phyloP scores from a whole-genome alignment of 805 yeast species.

The Huiozyma naganishii region DNA sequence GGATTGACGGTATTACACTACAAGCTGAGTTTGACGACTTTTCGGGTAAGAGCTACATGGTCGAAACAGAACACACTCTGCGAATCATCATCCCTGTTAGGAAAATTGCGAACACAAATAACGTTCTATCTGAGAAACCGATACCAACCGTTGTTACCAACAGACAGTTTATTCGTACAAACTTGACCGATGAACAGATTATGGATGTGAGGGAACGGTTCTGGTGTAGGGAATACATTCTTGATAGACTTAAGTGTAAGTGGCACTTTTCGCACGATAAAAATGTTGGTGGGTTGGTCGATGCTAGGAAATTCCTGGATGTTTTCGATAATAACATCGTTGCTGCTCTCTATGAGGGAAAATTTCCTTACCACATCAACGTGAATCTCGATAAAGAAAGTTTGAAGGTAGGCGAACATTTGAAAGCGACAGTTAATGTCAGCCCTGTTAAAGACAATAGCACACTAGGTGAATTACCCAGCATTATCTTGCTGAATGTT shows the following conservation, averaged over 20 bases:
- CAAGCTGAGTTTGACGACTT: constrained; percentile 28
- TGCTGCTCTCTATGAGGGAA: constrained; percentile 14
- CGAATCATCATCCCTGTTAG: constrained; percentile 65
- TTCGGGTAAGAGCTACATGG: constrained; percentile 12
- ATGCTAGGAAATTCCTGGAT: constrained; percentile 19
- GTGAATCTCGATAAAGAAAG: constrained; percentile 5
- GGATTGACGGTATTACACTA: constrained; percentile 47
- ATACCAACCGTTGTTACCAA: constrained; percentile 60
- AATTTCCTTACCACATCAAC: constrained; percentile 10
- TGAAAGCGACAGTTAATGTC: constrained; percentile 7
- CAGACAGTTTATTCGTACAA: constrained; percentile 52
- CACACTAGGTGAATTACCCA: neutral
- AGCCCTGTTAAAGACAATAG: constrained; percentile 2
- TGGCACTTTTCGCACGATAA: constrained; percentile 38
- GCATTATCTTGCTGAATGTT: constrained; percentile 5
- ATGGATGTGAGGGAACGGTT: constrained; percentile 49
- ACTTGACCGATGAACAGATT: constrained; percentile 46
- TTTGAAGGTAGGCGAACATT: constrained; percentile 9
- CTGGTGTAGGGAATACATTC: constrained; percentile 68
- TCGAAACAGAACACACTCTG: constrained; percentile 37
- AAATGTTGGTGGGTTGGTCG: constrained; percentile 12
- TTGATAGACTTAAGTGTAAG: constrained; percentile 47
- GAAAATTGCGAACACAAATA: constrained; percentile 35
- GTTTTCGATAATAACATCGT: constrained; percentile 19
- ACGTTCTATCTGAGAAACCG: constrained; percentile 26